phyloP scores from a whole-genome alignment of 2,329 filamentous ascomycete species.

The Talaromyces sp. region DNA sequence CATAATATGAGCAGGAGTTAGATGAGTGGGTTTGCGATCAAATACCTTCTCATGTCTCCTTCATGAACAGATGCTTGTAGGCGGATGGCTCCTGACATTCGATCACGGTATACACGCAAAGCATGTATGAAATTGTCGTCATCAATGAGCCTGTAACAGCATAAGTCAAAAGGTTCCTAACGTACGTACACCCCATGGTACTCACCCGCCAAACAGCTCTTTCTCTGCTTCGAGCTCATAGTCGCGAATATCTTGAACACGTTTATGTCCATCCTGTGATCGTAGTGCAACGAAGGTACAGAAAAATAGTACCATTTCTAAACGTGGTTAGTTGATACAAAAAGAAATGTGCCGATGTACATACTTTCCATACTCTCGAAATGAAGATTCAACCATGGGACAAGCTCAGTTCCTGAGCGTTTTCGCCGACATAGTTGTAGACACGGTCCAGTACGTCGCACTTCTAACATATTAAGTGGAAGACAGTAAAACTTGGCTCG shows the following conservation, averaged over 20 bases:
- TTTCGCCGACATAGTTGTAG: conserved; percentile 40
- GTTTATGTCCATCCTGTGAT: conserved; percentile 49
- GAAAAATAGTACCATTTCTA: conserved; percentile 57
- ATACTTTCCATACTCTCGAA: conserved; percentile 55
- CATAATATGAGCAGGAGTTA: not conserved
- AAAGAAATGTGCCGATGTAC: conserved; percentile 14
- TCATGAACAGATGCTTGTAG: conserved; percentile 55
- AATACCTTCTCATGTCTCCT: conserved; percentile 50
- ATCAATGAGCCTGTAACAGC: conserved; percentile 45
- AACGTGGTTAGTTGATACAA: not conserved
- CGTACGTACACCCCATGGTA: not conserved
- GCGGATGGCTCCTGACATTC: conserved; percentile 49
- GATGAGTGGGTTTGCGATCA: not conserved
- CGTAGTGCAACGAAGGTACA: conserved; percentile 57
- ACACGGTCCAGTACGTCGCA: conserved; percentile 36
- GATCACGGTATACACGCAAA: conserved; percentile 53
- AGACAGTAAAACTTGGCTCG: conserved; percentile 48
- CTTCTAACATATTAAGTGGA: conserved; percentile 47
- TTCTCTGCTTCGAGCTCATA: conserved; percentile 49
- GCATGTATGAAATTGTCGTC: conserved; percentile 53
- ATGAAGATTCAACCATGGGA: conserved; percentile 53
- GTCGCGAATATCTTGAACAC: conserved; percentile 43
- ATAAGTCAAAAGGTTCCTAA: not conserved
- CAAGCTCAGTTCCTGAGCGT: conserved; percentile 37
- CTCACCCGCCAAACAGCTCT: conserved; percentile 50